Conservation (phyloP, 768 basidiomycete genomes). For the Phaffia tasmanica region DNA sequence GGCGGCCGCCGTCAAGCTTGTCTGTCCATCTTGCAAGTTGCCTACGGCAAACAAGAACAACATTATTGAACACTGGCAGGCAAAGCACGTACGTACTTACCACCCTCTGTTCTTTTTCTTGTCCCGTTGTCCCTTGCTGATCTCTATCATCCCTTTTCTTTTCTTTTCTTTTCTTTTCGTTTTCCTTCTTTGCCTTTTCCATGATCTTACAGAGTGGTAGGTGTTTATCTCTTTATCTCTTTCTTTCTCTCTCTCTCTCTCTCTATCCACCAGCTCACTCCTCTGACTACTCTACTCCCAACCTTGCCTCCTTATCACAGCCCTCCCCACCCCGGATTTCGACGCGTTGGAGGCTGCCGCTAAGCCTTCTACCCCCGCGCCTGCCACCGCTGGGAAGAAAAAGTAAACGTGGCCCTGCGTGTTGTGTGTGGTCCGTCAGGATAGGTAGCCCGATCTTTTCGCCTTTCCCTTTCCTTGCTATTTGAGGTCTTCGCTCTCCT, state of each 20-base stretch:
- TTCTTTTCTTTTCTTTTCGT: neutral
- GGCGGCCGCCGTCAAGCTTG: constrained; percentile 15
- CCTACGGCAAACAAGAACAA: constrained; percentile 15
- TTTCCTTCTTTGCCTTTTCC: neutral
- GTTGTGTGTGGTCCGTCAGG: constrained; percentile 34
- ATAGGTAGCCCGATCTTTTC: constrained; percentile 72
- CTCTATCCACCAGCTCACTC: neutral
- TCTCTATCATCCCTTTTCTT: neutral
- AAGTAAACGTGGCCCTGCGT: neutral
- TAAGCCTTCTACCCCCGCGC: neutral
- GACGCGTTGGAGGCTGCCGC: constrained; percentile 13
- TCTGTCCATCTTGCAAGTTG: constrained; percentile 23
- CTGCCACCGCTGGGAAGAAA: no score
- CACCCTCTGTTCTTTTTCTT: no score
- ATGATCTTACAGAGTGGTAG: no score
- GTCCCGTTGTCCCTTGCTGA: neutral
- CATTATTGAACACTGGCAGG: constrained; percentile 10
- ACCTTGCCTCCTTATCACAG: constrained; percentile 6
- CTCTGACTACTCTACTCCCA: constrained; percentile 35
- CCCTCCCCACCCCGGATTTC: constrained; percentile 17
- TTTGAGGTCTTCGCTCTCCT: constrained; percentile 35
- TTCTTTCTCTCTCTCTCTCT: neutral
- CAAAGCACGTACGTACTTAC: constrained; percentile 21
- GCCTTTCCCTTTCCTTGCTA: constrained; percentile 81
- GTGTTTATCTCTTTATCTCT: constrained; percentile 39